Base-by-base conservation (phyloP, 306 rosid species). In the Lagenaria siceraria region DNA sequence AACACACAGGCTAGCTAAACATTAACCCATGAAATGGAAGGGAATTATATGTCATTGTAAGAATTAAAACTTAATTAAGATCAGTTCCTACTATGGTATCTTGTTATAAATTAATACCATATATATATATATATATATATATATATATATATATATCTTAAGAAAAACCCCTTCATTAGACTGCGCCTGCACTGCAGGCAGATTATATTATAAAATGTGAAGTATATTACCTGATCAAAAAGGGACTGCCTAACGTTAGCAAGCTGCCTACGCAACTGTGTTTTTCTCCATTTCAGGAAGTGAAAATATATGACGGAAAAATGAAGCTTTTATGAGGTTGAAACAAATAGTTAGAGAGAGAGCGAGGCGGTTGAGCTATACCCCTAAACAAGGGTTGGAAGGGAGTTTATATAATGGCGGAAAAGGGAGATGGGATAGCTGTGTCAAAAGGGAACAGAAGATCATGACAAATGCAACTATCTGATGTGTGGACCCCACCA, bases 171-270 rank as follows among this genome's bases (percentile, higher is more conserved):
- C 21, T 51, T 19, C n/a, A n/a, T n/a, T 18, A 36, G 8, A 5
- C 0, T 18, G n/a, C n/a, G n/a, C n/a, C n/a, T n/a, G n/a, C n/a
- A n/a, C n/a, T n/a, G n/a, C n/a, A n/a, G 70, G 35, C 18, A 8
- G n/a, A 31, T 2, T 31, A 0, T 18, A n/a, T n/a, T n/a, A n/a
- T n/a, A n/a, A n/a, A 18, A 64, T 36, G 38, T 7, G 27, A 75
- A 80, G n/a, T n/a, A n/a, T 8, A 49, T 42, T 64, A 92, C 97
- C 97, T 90, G 96, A 69, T 90, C 93, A 78, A 92, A 92, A 80
- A 92, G 85, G 80, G 93, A 87, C 33, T 92, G 96, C 81, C 91
- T 92, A 88, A 86, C 83, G 38, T 81, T 69, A 52, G 83, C 85
- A 77, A 90, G 78, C 73, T 88, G 96, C 52, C 90, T 80, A 18